A percentile compares a stretch with the other conserved stretches of the same genome.
phyloP scores from a whole-genome alignment of 768 basidiomycete genomes.

The Coprinopsis strossmayeri region DNA sequence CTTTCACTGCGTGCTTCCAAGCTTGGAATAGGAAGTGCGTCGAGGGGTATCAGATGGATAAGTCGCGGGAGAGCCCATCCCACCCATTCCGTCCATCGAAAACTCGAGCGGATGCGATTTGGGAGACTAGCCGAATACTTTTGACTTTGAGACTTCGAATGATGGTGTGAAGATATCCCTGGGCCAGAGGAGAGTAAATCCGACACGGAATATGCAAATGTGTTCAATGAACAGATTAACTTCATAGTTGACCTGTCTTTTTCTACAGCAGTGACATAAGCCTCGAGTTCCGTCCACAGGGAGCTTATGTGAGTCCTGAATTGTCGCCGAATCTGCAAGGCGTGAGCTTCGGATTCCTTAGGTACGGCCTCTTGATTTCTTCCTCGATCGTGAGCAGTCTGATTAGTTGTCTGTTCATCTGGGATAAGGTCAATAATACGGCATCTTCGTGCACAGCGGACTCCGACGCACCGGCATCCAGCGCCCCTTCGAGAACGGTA shows the following conservation, averaged over 20 bases:
- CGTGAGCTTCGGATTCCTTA: constrained; percentile 10
- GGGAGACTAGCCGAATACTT: constrained; percentile 1
- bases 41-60: constrained; percentile 19
- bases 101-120: constrained; percentile 1
- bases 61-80: constrained; percentile 29
- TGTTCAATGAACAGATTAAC: constrained; percentile 14
- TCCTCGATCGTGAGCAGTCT: not conserved
- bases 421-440: no score
- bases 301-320: constrained; percentile 11
- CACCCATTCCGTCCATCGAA: constrained; percentile 19
- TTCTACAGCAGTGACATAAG: constrained; percentile 16
- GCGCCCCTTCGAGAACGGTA: constrained; percentile 4
- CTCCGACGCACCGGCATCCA: constrained; percentile 1
- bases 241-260: constrained; percentile 20
- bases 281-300: constrained; percentile 15
- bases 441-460: no score
- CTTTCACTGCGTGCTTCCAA: constrained; percentile 28
- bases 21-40: constrained; percentile 28
- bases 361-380: not conserved
- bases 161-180: not conserved
- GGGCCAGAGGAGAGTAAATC: constrained; percentile 7
- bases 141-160: not conserved
- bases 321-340: constrained; percentile 9
- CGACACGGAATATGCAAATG: constrained; percentile 12
- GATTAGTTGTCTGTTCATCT: no score